phyloP scores from a whole-genome alignment of 352 stramenopile genomes.

The Globisporangium radiosum region DNA sequence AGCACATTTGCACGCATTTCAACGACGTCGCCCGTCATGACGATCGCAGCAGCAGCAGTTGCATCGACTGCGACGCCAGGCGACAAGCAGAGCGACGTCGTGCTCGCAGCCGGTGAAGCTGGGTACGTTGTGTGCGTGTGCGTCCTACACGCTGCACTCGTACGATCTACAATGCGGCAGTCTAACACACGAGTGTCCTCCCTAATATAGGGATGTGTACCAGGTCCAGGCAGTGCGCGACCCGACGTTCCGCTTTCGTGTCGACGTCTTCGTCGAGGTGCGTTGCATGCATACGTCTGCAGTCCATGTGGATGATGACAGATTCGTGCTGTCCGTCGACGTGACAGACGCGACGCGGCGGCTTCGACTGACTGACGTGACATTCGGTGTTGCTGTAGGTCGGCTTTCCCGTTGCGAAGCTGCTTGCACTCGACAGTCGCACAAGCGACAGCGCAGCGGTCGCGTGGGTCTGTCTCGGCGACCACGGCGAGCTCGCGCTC shows the following conservation, averaged over 20 bases:
- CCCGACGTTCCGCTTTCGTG: constrained; percentile 19
- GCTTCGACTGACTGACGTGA: background rate
- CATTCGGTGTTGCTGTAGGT: constrained; percentile 11
- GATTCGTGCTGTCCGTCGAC: background rate
- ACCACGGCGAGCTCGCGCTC: constrained; percentile 27
- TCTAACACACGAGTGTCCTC: no score
- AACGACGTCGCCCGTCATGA: constrained; percentile 20
- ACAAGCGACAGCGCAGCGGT: constrained; percentile 10
- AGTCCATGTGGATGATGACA: no score
- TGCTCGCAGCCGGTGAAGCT: constrained; percentile 40
- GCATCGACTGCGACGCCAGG: background rate
- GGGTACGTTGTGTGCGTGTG: constrained; percentile 19
- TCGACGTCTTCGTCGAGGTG: constrained; percentile 28
- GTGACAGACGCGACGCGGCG: background rate
- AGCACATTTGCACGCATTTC: constrained; percentile 23
- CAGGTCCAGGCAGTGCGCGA: constrained; percentile 24
- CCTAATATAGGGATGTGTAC: constrained; percentile 31
- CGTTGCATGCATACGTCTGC: no score
- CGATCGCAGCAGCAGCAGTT: constrained; percentile 19
- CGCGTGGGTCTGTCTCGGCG: constrained; percentile 32
- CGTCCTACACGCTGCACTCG: background rate
- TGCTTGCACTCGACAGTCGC: constrained; percentile 18
- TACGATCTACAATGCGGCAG: background rate
- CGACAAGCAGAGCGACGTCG: constrained; percentile 17
- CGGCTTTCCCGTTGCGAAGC: constrained; percentile 32